These are phyloP conservation scores for Primulina huaijiensis DNA, from an alignment of 257 asterid species.

Conservation along the genomic window DNA sequence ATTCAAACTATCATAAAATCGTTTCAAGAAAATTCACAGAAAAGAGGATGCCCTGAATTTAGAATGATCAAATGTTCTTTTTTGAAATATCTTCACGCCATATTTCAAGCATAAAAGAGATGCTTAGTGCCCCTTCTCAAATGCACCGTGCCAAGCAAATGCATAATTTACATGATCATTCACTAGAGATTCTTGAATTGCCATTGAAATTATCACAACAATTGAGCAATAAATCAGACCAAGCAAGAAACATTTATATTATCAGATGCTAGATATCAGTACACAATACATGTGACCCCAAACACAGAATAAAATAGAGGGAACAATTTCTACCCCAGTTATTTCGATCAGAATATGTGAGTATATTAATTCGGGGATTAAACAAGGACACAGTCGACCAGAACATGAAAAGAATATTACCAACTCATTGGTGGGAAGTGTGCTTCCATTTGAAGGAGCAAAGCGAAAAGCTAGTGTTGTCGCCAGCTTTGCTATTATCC, in stretches of 20 bases:
- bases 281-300: conserved; percentile 15
- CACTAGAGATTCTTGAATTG: neutral
- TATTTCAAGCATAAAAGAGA: no score
- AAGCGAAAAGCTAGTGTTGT: conserved; percentile 74
- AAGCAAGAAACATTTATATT: neutral
- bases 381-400: neutral
- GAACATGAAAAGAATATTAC: conserved; percentile 35
- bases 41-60: conserved; percentile 14
- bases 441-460: conserved; percentile 68
- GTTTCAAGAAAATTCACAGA: conserved; percentile 1
- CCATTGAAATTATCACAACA: neutral
- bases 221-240: neutral
- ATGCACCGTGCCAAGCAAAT: neutral
- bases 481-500: conserved; percentile 65
- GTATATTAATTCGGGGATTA: conserved; percentile 15
- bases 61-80: conserved; percentile 14
- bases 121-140: neutral
- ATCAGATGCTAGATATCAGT: neutral
- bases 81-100: neutral
- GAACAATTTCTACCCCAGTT: conserved; percentile 5
- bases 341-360: conserved; percentile 13
- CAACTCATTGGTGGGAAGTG: conserved; percentile 59
- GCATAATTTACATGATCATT: neutral
- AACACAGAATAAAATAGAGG: neutral
- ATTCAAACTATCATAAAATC: neutral